These are phyloP conservation scores for Tetracladium setigerum DNA, from an alignment of 495 filamentous ascomycete species.

Conservation along the genomic window DNA sequence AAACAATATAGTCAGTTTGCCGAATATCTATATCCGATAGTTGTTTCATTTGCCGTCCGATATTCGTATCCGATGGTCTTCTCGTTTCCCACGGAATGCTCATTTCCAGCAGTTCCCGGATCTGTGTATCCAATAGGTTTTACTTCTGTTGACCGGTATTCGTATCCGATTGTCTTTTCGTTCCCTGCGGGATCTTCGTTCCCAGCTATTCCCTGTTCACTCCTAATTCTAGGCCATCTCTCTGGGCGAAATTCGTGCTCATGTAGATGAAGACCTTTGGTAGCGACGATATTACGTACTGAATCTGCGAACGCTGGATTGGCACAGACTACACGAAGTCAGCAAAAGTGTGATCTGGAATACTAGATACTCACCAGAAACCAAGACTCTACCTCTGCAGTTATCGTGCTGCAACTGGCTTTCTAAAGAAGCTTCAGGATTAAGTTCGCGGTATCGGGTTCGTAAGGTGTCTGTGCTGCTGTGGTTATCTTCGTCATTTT, in stretches of 20 bases:
- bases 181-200: background rate
- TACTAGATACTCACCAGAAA: background rate
- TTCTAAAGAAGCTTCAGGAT: background rate
- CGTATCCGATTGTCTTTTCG: background rate
- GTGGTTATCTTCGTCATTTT: background rate
- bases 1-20: background rate
- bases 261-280: background rate
- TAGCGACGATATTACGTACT: background rate
- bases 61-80: background rate
- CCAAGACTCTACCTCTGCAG: background rate
- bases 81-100: background rate
- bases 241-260: background rate
- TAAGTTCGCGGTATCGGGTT: background rate
- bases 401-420: background rate
- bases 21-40: background rate
- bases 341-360: background rate
- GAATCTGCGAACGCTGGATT: background rate
- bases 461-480: background rate
- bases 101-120: too few species aligned
- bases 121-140: too few species aligned
- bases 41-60: background rate
- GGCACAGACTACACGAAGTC: background rate
- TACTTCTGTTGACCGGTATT: too few species aligned
- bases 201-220: background rate
- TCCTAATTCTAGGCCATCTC: background rate